These are phyloP conservation scores for Tothia fuscella DNA, from an alignment of 2,329 filamentous ascomycete genomes.

Conservation along the genomic window DNA sequence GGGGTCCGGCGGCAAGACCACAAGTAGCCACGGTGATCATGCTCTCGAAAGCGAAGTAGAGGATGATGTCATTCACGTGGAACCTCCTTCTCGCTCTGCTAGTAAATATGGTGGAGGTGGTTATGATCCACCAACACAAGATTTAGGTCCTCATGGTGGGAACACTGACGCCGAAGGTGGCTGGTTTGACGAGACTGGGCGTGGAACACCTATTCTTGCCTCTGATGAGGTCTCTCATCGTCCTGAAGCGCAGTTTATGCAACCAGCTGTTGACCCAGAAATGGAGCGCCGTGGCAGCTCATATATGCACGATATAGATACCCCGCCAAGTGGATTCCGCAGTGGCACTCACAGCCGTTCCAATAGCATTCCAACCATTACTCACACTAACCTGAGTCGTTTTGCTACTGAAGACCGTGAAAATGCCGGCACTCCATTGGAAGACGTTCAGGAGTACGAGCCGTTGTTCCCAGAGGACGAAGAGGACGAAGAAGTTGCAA, in stretches of 20 bases:
- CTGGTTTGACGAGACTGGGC: conserved; percentile 44
- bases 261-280: conserved; percentile 71
- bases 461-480: conserved; percentile 74
- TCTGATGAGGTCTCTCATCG: conserved; percentile 76
- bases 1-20: conserved; percentile 15
- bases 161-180: conserved; percentile 35
- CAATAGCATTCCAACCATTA: conserved; percentile 7
- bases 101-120: conserved; percentile 36
- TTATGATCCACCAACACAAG: conserved; percentile 40
- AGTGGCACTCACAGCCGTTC: conserved; percentile 4
- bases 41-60: conserved; percentile 37
- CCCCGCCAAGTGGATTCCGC: not conserved
- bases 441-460: conserved; percentile 89
- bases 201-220: conserved; percentile 65
- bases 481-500: conserved; percentile 45
- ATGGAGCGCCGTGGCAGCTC: conserved; percentile 42
- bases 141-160: conserved; percentile 34
- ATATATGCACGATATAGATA: conserved; percentile 34
- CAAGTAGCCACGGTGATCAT: conserved; percentile 15
- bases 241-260: conserved; percentile 53
- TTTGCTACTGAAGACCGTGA: conserved; percentile 43
- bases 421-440: conserved; percentile 56
- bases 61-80: conserved; percentile 62
- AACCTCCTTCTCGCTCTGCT: conserved; percentile 41
- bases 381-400: conserved; percentile 25